phyloP scores from a whole-genome alignment of 2,329 filamentous ascomycete genomes.

The Penicillium sp. region DNA sequence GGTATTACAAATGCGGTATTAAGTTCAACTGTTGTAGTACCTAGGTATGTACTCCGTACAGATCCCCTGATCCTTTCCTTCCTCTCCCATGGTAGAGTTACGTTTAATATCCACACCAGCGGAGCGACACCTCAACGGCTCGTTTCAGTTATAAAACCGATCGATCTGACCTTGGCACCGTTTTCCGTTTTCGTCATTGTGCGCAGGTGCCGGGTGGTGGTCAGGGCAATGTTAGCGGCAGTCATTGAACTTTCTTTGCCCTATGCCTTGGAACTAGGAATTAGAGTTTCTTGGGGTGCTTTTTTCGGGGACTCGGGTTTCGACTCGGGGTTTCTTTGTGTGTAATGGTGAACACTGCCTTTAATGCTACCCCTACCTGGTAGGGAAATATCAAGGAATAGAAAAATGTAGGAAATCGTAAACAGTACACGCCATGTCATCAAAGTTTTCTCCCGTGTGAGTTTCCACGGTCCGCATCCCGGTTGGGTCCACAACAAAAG shows the following conservation, averaged over 20 bases:
- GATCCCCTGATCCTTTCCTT: slow-evolving; percentile 4
- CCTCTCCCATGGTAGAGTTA: background rate
- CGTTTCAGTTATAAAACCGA: slow-evolving; percentile 1
- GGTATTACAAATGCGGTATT: background rate
- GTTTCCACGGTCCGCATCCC: slow-evolving; percentile 3
- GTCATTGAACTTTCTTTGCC: slow-evolving; percentile 8
- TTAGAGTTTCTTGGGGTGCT: background rate
- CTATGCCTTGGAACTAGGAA: background rate
- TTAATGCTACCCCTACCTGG: background rate
- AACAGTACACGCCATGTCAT: background rate
- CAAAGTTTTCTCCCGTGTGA: background rate
- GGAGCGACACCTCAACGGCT: slow-evolving; percentile 4
- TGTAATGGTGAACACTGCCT: background rate
- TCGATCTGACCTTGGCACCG: slow-evolving; percentile 7
- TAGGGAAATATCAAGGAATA: background rate
- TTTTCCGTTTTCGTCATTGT: slow-evolving; percentile 1
- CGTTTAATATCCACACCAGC: background rate
- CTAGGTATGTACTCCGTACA: background rate
- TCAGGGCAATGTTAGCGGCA: slow-evolving; percentile 13
- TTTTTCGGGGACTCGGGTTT: background rate
- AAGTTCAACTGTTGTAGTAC: too few relatives aligned
- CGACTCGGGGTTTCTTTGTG: background rate
- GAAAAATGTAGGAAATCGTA: background rate
- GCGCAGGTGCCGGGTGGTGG: slow-evolving; percentile 11
- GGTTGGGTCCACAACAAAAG: background rate